Percentiles rank a stretch among this genome's conserved stretches.
Conservation (phyloP, 1,139 yeast species). For the Eremothecium cymbalariae region DNA sequence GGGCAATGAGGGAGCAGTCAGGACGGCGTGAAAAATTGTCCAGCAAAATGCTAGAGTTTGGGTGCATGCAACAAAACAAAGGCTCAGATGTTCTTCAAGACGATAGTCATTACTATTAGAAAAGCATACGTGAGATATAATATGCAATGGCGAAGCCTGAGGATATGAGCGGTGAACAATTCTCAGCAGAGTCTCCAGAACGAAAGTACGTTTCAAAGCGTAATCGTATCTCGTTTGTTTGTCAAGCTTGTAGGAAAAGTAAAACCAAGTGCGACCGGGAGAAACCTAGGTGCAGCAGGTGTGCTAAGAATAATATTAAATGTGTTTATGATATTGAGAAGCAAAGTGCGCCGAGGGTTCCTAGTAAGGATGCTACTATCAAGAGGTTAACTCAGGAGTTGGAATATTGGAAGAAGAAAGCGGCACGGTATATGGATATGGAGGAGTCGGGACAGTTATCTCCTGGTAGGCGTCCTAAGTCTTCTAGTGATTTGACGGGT, state of each 20-base stretch:
- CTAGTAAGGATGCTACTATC: constrained; percentile 28
- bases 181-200: constrained; percentile 5
- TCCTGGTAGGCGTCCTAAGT: constrained; percentile 1
- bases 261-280: constrained; percentile 31
- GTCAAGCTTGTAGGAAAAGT: constrained; percentile 29
- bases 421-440: constrained; percentile 12
- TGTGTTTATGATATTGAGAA: constrained; percentile 29
- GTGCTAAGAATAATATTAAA: constrained; percentile 20
- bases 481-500: no score
- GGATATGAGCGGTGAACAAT: constrained; percentile 5
- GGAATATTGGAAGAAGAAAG: constrained; percentile 27
- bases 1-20: constrained; percentile 1
- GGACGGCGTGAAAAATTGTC: constrained; percentile 1
- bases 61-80: background rate
- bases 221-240: constrained; percentile 30
- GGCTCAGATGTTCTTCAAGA: no score
- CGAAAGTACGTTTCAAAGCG: constrained; percentile 13
- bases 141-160: constrained; percentile 2
- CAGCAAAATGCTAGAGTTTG: constrained; percentile 1
- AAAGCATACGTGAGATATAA: background rate
- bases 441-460: constrained; percentile 4
- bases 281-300: constrained; percentile 29
- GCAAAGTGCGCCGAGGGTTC: constrained; percentile 29
- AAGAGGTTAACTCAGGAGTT: constrained; percentile 26
- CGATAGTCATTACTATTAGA: background rate